A percentile compares a stretch with the other conserved stretches of the same genome.
These are phyloP conservation scores for Echeveria elegans DNA, from an alignment of 164 flowering plant genomes.

Conservation along the genomic window DNA sequence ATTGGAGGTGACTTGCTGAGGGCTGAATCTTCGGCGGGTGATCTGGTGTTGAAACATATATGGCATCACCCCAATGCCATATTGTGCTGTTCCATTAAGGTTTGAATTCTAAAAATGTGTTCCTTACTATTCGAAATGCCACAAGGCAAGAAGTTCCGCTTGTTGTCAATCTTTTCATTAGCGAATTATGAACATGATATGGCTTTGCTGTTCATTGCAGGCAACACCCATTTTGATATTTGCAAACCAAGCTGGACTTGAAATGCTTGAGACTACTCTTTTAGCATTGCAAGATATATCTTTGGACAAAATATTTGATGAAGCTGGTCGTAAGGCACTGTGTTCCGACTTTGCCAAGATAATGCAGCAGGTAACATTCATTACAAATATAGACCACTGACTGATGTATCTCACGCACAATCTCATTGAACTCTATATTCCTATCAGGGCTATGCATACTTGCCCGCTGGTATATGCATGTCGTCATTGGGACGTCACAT, in stretches of 20 bases:
- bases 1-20: conserved; percentile 59
- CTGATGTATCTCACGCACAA: neutral
- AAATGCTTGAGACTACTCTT: conserved; percentile 75
- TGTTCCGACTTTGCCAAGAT: conserved; percentile 57
- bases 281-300: conserved; percentile 67
- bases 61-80: conserved; percentile 79
- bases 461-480: conserved; percentile 66
- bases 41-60: conserved; percentile 53
- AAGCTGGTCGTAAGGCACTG: conserved; percentile 43
- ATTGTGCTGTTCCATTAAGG: conserved; percentile 66
- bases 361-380: conserved; percentile 45
- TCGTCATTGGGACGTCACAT: conserved; percentile 79
- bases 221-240: conserved; percentile 62
- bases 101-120: too few relatives aligned
- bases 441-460: conserved; percentile 67
- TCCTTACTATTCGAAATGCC: too few relatives aligned
- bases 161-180: too few relatives aligned
- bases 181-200: too few relatives aligned
- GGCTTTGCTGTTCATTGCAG: conserved; percentile 24
- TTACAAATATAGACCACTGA: too few relatives aligned
- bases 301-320: conserved; percentile 61
- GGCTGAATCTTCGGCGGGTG: conserved; percentile 35
- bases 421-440: neutral
- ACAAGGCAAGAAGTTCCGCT: too few relatives aligned
- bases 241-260: conserved; percentile 73